Evolutionary conservation across 2,329 filamentous ascomycete species (phyloP).

Genomic region (Sclerotiophoma versabilis): DNA sequence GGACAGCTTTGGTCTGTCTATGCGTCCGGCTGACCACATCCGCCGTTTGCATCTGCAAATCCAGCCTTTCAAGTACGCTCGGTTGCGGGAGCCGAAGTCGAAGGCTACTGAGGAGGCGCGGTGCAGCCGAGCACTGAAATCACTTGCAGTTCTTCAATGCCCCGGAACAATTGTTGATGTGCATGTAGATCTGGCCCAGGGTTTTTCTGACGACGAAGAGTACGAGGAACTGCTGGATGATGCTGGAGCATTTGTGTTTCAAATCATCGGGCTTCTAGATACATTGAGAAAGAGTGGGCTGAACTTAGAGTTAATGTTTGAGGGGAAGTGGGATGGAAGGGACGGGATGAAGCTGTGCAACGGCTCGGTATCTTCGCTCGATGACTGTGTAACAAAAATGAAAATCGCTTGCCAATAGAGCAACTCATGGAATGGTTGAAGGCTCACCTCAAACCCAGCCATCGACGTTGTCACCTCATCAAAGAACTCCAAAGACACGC

Average conservation of each 20-base stretch:
- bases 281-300: neutral
- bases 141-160: neutral
- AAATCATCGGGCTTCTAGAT: neutral
- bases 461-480: neutral
- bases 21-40: constrained; percentile 19
- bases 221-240: neutral
- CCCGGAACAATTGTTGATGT: neutral
- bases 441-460: neutral
- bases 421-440: neutral
- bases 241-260: neutral
- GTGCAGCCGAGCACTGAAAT: neutral
- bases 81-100: neutral
- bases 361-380: neutral
- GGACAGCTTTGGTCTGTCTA: constrained; percentile 18
- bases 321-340: neutral
- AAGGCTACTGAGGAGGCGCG: neutral
- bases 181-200: constrained; percentile 1
- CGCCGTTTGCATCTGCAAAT: constrained; percentile 24
- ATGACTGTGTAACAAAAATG: neutral
- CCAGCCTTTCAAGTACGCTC: constrained; percentile 17
- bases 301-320: neutral
- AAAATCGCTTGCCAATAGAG: neutral
- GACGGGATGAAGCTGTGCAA: neutral
- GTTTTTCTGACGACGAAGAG: neutral
- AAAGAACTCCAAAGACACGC: neutral